Conservation (phyloP, 2,329 filamentous ascomycete genomes). For the Amphichorda felina region DNA sequence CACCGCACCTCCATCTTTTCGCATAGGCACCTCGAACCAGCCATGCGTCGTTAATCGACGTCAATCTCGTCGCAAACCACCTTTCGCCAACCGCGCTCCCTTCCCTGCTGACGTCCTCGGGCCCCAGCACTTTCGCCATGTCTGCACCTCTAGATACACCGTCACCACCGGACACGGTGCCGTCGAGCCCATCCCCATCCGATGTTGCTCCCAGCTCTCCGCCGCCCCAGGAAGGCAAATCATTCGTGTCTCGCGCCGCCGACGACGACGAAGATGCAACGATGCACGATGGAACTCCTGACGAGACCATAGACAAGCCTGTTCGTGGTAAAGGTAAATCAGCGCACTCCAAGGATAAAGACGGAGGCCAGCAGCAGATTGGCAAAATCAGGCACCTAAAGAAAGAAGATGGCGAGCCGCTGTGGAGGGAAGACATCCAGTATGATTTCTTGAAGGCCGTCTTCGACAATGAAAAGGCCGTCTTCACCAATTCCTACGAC, state of each 20-base stretch:
- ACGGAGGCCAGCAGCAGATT: constrained; percentile 24
- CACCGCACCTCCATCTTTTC: constrained; percentile 4
- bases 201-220: constrained; percentile 4
- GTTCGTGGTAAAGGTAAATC: constrained; percentile 21
- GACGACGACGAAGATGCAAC: constrained; percentile 35
- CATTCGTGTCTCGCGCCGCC: constrained; percentile 29
- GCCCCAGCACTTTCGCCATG: constrained; percentile 2
- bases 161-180: background rate
- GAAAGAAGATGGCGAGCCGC: constrained; percentile 77
- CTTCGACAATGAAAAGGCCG: constrained; percentile 60
- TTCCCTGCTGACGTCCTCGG: too few relatives aligned
- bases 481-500: constrained; percentile 91
- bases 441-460: constrained; percentile 74
- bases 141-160: constrained; percentile 5
- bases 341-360: constrained; percentile 16
- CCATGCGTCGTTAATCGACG: background rate
- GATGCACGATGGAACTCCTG: constrained; percentile 28
- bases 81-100: too few relatives aligned
- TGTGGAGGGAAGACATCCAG: constrained; percentile 82
- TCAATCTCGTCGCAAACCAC: background rate
- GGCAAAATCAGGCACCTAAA: constrained; percentile 76
- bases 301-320: constrained; percentile 27
- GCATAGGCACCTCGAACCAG: background rate
- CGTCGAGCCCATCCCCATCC: constrained; percentile 1
- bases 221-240: constrained; percentile 9